Evolutionary conservation across 2,329 filamentous ascomycete genomes (phyloP), one percentile per base, ranked within the genome.

Genomic region (Cadophora sp.): DNA sequence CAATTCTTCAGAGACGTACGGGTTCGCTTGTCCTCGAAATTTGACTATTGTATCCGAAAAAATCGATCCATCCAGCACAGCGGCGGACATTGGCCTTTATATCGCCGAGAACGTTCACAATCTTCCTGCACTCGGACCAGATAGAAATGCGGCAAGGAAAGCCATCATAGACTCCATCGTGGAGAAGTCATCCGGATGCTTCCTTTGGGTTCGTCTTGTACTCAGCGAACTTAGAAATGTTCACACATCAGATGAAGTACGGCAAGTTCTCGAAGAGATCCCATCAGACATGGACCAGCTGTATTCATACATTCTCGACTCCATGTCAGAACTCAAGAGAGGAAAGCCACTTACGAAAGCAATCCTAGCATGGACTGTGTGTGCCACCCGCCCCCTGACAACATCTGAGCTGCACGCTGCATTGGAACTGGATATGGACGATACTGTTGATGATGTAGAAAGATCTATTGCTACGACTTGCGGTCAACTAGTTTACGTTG

Each of bases 151-250:
- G 34, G 34, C 34, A 9, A 37, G 34, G 34, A 9, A 37, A 9
- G 34, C 34, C 7, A 37, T 81, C 7, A 72, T 73, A 1, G 69
- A 76, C 27, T 76, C 71, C 60, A 79, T 82, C 14, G 61, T 81
- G 24, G 66, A 74, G 19, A 81, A 79, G 61, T 79, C 80, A 7
- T 73, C 73, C 1, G 71, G 66, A 5, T 79, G 69, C 34, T 80
- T 80, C 58, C 65, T 80, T 0, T 80, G 79, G 79, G 73, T 75
- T 2, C 37, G 62, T 11, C 67, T 80, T 3, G 79, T 79, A 2
- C 8, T 80, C 24, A 73, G 77, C 29, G 74, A 79, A 55, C 69
- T 80, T 1, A 69, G 73, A 31, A 56, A 72, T 4, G 72, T 74
- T 1, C 75, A 75, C 43, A 69, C 71, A 0, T 55, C 71, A 2